Evolutionary conservation across 1,284 basidiomycete genomes (phyloP), one percentile per base, ranked within the genome.

Genomic region (Cutaneotrichosporon arboriforme): DNA sequence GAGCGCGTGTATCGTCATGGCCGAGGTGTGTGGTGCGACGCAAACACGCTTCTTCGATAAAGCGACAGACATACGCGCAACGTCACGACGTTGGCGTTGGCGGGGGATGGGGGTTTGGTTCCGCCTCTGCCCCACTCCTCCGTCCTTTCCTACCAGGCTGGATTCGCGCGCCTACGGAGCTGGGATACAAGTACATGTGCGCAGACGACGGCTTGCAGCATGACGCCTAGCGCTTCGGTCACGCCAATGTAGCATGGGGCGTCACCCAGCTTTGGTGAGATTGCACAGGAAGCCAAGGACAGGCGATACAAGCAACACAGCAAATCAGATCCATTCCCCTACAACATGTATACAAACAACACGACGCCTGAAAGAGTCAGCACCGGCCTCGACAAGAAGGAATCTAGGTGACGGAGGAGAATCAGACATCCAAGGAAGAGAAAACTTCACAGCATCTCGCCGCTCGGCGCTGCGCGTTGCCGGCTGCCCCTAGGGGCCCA

Each of bases 381-480:
- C 44, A 8, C 7, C 20, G 21, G 22, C 26, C 42, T 15, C 26
- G 33, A 51, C 20, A 18, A 48, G 34, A 39, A 52, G 18, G 9
- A 23, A 49, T 18, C 20, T 21, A 34, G 8, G 44, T 40, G 21
- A 47, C 31, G 44, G 44, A 46, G 58, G 33, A 31, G 57, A 60
- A 51, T 76, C 74, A 76, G 74, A 76, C 74, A 74, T 74, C 73
- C 74, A 76, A 76, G 74, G 74, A 76, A 76, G 74, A 69, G 65
- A 66, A 72, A 67, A 68, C 73, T 69, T 73, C 72, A 49, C 67
- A 58, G 69, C 70, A 71, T 72, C 70, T 66, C 62, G 64, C 61
- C 58, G 51, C 49, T 59, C 60, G 46, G 48, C 59, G 45, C 26
- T 47, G 60, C 40, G 43, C 49, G 41, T 44, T 51, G 59, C 64